These are phyloP conservation scores for Boletus pseudo-olivaceus DNA, from an alignment of 768 basidiomycete species.

Conservation along the genomic window DNA sequence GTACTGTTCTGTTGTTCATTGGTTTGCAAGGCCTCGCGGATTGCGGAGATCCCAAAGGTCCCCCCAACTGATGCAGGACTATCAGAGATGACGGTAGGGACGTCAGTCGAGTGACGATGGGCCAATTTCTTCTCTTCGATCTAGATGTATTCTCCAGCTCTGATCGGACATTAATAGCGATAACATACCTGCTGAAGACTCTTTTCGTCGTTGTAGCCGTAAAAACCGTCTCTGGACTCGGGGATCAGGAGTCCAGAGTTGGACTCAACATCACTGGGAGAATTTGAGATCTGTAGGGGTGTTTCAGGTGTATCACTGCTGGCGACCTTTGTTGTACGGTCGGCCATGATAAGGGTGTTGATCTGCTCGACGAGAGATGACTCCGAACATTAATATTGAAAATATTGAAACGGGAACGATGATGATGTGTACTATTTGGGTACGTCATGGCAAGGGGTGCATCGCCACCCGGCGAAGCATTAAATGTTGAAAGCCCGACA, in stretches of 20 bases:
- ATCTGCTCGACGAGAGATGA: not conserved
- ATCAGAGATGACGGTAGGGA: slow-evolving; percentile 26
- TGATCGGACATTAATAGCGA: not conserved
- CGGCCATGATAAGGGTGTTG: slow-evolving; percentile 18
- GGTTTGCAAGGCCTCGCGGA: slow-evolving; percentile 29
- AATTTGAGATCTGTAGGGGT: not conserved
- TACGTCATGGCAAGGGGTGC: too few species aligned
- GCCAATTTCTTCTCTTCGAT: slow-evolving; percentile 74
- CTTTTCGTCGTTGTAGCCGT: slow-evolving; percentile 78
- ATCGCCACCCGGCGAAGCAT: too few species aligned
- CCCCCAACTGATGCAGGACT: slow-evolving; percentile 33
- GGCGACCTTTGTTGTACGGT: not conserved
- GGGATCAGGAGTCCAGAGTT: slow-evolving; percentile 36
- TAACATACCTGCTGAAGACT: slow-evolving; percentile 64
- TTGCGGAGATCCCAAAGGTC: slow-evolving; percentile 38
- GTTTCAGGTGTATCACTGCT: not conserved
- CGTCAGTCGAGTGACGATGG: slow-evolving; percentile 61
- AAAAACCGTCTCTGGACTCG: slow-evolving; percentile 68
- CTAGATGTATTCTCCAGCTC: slow-evolving; percentile 33
- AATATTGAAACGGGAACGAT: not conserved
- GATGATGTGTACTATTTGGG: slow-evolving; percentile 13
- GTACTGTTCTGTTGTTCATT: slow-evolving; percentile 10
- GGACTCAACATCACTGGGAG: slow-evolving; percentile 12
- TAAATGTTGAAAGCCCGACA: too few species aligned
- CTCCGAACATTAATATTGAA: not conserved